Conservation (phyloP, 208 protist species). For the Angomonas ambiguus region DNA sequence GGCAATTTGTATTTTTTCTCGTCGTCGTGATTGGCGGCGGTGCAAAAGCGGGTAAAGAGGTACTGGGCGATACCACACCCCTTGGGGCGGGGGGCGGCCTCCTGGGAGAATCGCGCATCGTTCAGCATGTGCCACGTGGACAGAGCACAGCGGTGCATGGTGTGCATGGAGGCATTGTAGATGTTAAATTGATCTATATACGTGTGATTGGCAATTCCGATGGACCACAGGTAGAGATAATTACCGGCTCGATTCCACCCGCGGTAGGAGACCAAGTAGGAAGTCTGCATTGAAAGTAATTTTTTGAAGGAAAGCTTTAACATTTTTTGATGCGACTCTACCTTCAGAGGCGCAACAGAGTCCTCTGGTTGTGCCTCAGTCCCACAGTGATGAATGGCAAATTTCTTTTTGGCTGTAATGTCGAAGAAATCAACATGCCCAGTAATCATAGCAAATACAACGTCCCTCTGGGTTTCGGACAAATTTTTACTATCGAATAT, state of each 20-base stretch:
- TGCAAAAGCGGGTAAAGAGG: slow-evolving; percentile 80
- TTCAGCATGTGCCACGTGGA: slow-evolving; percentile 79
- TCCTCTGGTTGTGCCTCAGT: slow-evolving; percentile 39
- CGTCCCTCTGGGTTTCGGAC: slow-evolving; percentile 62
- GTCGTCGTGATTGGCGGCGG: slow-evolving; percentile 59
- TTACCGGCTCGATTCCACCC: slow-evolving; percentile 71
- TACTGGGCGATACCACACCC: slow-evolving; percentile 73
- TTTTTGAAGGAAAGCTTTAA: slow-evolving; percentile 79
- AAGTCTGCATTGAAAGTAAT: slow-evolving; percentile 80
- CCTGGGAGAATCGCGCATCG: slow-evolving; percentile 71
- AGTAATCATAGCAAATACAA: slow-evolving; percentile 82
- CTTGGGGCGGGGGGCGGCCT: slow-evolving; percentile 66
- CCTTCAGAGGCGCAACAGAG: slow-evolving; percentile 29
- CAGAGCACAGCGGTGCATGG: slow-evolving; percentile 81
- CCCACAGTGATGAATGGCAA: slow-evolving; percentile 79
- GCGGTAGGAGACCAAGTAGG: slow-evolving; percentile 81
- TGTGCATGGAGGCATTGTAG: slow-evolving; percentile 75
- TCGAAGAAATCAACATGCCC: slow-evolving; percentile 76
- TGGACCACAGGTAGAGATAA: slow-evolving; percentile 86
- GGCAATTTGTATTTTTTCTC: slow-evolving; percentile 63
- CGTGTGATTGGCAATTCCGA: slow-evolving; percentile 85
- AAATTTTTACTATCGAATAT: slow-evolving; percentile 88
- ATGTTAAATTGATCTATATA: slow-evolving; percentile 88
- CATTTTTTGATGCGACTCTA: slow-evolving; percentile 57
- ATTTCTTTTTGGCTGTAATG: slow-evolving; percentile 48